Conservation (phyloP, 2,329 filamentous ascomycete genomes). For the Dryadomyces sulphureus region DNA sequence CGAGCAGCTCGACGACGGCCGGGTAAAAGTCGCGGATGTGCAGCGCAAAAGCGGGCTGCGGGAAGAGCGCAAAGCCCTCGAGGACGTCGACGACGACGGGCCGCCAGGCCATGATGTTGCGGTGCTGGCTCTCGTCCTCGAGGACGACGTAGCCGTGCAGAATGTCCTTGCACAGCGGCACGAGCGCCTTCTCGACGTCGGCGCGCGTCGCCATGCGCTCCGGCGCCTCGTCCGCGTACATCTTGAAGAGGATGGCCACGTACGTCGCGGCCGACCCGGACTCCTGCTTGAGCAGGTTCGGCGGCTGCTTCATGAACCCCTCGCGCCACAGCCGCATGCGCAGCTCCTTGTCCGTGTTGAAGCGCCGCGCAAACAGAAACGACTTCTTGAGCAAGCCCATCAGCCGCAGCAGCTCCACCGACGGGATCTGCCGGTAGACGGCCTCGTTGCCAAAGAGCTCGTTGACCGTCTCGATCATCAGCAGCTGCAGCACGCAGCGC, state of each 20-base stretch:
- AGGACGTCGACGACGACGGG: slow-evolving; percentile 95
- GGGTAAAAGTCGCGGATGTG: slow-evolving; percentile 79
- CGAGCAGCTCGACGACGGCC: slow-evolving; percentile 66
- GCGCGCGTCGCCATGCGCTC: slow-evolving; percentile 66
- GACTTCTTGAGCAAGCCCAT: slow-evolving; percentile 93
- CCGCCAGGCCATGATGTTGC: slow-evolving; percentile 93
- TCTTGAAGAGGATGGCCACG: slow-evolving; percentile 86
- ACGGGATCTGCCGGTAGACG: slow-evolving; percentile 88
- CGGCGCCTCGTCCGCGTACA: slow-evolving; percentile 83
- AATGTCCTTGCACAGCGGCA: slow-evolving; percentile 92
- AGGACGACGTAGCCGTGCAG: slow-evolving; percentile 71
- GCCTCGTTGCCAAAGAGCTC: slow-evolving; percentile 96
- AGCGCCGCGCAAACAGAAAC: slow-evolving; percentile 90
- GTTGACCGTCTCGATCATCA: slow-evolving; percentile 99
- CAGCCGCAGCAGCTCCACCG: slow-evolving; percentile 70
- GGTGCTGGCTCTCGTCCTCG: slow-evolving; percentile 90
- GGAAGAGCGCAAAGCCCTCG: slow-evolving; percentile 81
- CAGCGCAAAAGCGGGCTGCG: slow-evolving; percentile 60
- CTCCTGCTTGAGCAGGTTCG: slow-evolving; percentile 95
- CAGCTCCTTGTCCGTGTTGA: slow-evolving; percentile 95
- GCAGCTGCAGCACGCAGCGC: slow-evolving; percentile 86
- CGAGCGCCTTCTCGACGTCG: slow-evolving; percentile 80
- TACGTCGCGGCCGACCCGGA: slow-evolving; percentile 86
- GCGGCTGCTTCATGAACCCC: slow-evolving; percentile 98
- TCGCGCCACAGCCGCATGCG: slow-evolving; percentile 90